phyloP scores from a whole-genome alignment of 2,329 filamentous ascomycete species.

The Fusarium luffae region DNA sequence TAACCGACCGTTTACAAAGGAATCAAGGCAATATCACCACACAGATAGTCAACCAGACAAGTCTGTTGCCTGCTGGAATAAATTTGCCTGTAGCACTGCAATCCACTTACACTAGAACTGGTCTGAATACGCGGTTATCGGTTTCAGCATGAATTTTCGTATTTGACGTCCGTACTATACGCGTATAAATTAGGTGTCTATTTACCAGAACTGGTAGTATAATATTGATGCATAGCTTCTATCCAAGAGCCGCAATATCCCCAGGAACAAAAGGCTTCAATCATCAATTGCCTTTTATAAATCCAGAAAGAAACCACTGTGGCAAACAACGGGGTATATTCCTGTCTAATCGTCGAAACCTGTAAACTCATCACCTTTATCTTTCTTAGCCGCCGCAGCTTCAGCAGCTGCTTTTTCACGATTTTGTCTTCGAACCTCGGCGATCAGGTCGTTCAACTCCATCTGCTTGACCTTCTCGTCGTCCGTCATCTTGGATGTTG shows the following conservation, averaged over 20 bases:
- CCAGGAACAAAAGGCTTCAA: not conserved
- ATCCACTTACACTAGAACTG: not conserved
- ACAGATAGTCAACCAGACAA: not conserved
- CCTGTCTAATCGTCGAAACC: conserved; percentile 64
- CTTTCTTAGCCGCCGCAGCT: conserved; percentile 46
- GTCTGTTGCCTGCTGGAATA: no score
- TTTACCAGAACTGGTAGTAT: not conserved
- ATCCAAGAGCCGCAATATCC: not conserved
- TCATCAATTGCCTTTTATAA: not conserved
- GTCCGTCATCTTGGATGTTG: conserved; percentile 73
- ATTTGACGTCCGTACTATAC: conserved; percentile 19
- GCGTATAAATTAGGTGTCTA: conserved; percentile 24
- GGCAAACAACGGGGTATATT: conserved; percentile 44
- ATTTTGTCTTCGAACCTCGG: conserved; percentile 70
- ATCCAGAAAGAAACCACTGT: not conserved
- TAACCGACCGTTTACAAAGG: not conserved
- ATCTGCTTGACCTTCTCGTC: conserved; percentile 72
- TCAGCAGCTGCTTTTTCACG: conserved; percentile 52
- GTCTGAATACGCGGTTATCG: conserved; percentile 38
- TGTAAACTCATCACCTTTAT: conserved; percentile 64
- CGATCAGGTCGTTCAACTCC: conserved; percentile 73
- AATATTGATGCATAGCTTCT: not conserved
- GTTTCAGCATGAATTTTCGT: conserved; percentile 30
- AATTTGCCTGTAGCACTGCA: not conserved
- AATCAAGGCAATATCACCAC: no score